Base-by-base conservation (phyloP, 2,329 filamentous ascomycete genomes). In the Epicoccum nigrum region DNA sequence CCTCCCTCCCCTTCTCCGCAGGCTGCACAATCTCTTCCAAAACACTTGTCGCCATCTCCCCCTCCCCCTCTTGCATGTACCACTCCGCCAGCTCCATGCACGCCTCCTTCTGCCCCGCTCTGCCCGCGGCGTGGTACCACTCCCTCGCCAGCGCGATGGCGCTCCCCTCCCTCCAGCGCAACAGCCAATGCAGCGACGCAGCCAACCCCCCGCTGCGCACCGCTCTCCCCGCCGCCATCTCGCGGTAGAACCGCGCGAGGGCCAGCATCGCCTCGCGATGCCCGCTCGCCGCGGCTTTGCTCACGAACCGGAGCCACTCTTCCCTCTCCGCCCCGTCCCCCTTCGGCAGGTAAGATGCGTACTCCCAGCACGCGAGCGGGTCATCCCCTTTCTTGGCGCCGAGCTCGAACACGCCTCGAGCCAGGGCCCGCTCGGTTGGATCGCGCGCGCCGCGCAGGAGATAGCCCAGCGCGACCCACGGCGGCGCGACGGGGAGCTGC, bases 271-370 rank as follows among this genome's bases (percentile, higher is more conserved):
- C 75, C 45, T 70, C 68, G 6, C 61, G 49, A 41, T 77, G 70
- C 1, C 73, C 71, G 5, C 71, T 72, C 9, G 72, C 70, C 3
- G 77, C 77, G 2, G 77, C 76, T 66, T 79, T 79, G 27, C 67
- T 78, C 44, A 74, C 74, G 54, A 74, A 72, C 49, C 71, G 71
- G 7, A 79, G 61, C 77, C 77, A 79, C 2, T 67, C 59, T 25
- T 60, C 59, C 13, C 65, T 73, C 20, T 58, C 52, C 21, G 56
- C 53, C 2, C 66, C 58, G 30, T n/a, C 23, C 23, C 9, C 6
- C 6, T 25, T 9, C 23, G 61, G 55, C 4, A 69, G 62, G 4
- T 58, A 52, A n/a, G n/a, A n/a, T 1, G 74, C 67, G 7, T 74
- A 69, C 37, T 71, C 64, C 47, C 70, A 75, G 56, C 71, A 76